Conservation (phyloP, 2,329 filamentous ascomycete species). For the Trichoderma sp. region DNA sequence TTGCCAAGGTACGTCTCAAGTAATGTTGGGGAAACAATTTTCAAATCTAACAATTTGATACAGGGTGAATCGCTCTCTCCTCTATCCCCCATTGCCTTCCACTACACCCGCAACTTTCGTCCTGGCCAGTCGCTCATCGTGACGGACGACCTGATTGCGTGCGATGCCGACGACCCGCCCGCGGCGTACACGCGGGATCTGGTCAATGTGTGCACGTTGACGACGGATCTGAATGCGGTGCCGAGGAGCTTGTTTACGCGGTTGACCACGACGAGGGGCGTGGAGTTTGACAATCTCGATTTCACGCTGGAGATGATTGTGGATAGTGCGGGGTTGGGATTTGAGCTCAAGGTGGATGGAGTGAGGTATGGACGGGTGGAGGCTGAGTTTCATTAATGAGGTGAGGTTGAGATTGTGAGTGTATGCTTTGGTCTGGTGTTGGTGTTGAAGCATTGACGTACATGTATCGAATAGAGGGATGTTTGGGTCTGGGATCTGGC, state of each 20-base stretch:
- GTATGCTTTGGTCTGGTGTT: neutral
- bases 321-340: conserved; percentile 74
- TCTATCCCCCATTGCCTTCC: conserved; percentile 75
- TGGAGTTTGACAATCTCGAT: conserved; percentile 81
- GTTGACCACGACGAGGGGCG: conserved; percentile 75
- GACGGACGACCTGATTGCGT: conserved; percentile 79
- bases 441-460: neutral
- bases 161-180: conserved; percentile 69
- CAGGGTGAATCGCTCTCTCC: conserved; percentile 76
- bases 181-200: conserved; percentile 63
- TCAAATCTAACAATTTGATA: conserved; percentile 38
- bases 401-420: neutral
- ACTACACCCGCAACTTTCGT: conserved; percentile 84
- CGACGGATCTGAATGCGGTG: conserved; percentile 77
- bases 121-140: conserved; percentile 77
- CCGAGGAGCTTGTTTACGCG: conserved; percentile 74
- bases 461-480: neutral
- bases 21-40: neutral
- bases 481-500: neutral
- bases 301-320: conserved; percentile 85
- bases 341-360: conserved; percentile 79
- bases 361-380: conserved; percentile 76
- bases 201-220: conserved; percentile 76
- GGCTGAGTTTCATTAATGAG: conserved; percentile 70
- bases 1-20: conserved; percentile 65